Conservation (phyloP, 139 green algal species). For the Picochlorum sp. region DNA sequence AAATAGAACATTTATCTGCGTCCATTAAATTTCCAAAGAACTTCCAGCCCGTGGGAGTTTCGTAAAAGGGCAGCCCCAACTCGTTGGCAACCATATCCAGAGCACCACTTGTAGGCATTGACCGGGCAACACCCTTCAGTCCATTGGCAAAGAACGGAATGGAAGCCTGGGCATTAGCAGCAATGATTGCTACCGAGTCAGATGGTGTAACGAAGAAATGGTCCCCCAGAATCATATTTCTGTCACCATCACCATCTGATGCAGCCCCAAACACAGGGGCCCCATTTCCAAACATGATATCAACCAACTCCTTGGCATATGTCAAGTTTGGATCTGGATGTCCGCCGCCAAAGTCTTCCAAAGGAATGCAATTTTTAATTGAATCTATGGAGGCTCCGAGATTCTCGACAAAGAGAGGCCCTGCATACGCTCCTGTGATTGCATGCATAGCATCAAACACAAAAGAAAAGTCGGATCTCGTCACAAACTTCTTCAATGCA, state of each 20-base stretch:
- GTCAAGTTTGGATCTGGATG: slow-evolving; percentile 99
- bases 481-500: slow-evolving; percentile 70
- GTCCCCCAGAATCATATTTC: slow-evolving; percentile 98
- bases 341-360: slow-evolving; percentile 88
- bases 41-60: slow-evolving; percentile 98
- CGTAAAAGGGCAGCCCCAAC: slow-evolving; percentile 87
- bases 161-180: slow-evolving; percentile 81
- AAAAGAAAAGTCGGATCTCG: slow-evolving; percentile 78
- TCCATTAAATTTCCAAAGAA: slow-evolving; percentile 99
- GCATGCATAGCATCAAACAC: slow-evolving; percentile 95
- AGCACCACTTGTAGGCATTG: slow-evolving; percentile 93
- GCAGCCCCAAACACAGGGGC: slow-evolving; percentile 77
- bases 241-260: slow-evolving; percentile 90
- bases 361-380: slow-evolving; percentile 49
- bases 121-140: slow-evolving; percentile 93
- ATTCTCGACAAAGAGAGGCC: slow-evolving; percentile 81
- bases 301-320: slow-evolving; percentile 94
- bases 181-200: slow-evolving; percentile 97
- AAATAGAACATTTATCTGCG: slow-evolving; percentile 84
- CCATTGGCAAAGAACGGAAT: slow-evolving; percentile 98
- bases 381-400: slow-evolving; percentile 39
- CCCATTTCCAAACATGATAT: slow-evolving; percentile 51
- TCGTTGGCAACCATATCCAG: slow-evolving; percentile 84
- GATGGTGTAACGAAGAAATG: slow-evolving; percentile 96
- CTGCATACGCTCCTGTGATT: slow-evolving; percentile 91